A percentile compares a stretch with the other conserved stretches of the same genome.
phyloP scores from a whole-genome alignment of 768 basidiomycete genomes.

The Nidularia pulvinata region DNA sequence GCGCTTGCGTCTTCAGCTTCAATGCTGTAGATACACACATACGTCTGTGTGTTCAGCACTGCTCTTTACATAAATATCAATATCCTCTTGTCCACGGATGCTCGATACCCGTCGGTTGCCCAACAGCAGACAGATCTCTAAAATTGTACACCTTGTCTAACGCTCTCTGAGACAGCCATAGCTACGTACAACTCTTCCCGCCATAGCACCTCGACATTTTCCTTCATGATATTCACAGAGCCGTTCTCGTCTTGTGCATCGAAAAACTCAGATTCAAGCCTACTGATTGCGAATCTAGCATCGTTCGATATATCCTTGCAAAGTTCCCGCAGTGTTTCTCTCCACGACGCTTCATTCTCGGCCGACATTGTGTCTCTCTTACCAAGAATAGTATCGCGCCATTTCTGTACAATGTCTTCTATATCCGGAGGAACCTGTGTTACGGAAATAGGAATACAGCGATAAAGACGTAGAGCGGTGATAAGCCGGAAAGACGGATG shows the following conservation, averaged over 20 bases:
- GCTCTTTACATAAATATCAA: too few species aligned
- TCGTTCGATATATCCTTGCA: slow-evolving; percentile 25
- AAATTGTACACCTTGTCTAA: slow-evolving; percentile 47
- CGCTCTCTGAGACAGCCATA: slow-evolving; percentile 38
- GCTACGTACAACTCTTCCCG: slow-evolving; percentile 58
- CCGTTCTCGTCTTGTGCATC: neutral
- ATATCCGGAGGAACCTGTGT: slow-evolving; percentile 13
- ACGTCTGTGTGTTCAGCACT: too few species aligned
- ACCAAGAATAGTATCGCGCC: slow-evolving; percentile 56
- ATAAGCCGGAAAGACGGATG: slow-evolving; percentile 84
- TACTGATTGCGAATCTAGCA: slow-evolving; percentile 2
- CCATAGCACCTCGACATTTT: slow-evolving; percentile 51
- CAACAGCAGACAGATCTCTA: slow-evolving; percentile 12
- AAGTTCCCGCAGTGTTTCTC: slow-evolving; percentile 28
- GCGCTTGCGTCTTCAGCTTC: too few species aligned
- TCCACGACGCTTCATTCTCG: slow-evolving; percentile 51
- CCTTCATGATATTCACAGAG: slow-evolving; percentile 8
- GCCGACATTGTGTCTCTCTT: slow-evolving; percentile 40
- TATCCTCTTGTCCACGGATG: too few species aligned
- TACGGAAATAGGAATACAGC: slow-evolving; percentile 33
- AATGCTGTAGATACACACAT: too few species aligned
- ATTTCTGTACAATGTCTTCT: slow-evolving; percentile 33
- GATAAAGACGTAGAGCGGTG: slow-evolving; percentile 66
- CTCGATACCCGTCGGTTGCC: too few species aligned
- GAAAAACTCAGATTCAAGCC: neutral